Base-by-base conservation (phyloP, 2,329 filamentous ascomycete species). In the Laburnicola sp. region DNA sequence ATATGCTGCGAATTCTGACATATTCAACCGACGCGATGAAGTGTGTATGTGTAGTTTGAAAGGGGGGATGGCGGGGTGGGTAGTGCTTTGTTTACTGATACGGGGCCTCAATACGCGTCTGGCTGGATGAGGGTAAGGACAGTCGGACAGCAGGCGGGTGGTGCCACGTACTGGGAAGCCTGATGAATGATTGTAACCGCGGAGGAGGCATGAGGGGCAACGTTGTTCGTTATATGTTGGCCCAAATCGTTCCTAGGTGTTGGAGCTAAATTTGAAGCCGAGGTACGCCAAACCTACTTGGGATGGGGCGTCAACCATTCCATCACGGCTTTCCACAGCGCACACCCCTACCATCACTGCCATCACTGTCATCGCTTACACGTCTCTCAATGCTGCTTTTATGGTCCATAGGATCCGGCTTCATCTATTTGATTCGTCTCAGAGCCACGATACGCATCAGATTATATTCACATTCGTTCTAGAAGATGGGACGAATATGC, bases 1-100 rank as follows among this genome's bases (percentile, higher is more conserved):
- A 45, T 69, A 69, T 5, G 62, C 56, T 30, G 60, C 60, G 41
- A 68, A 65, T 27, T 68, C 64, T 2, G 68, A 68, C 68, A 71
- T 71, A 51, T 50, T 57, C 56, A 52, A 34, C 25, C 49, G 59
- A 48, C 43, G 27, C 31, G 52, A 35, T 23, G 60, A 59, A 6
- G 49, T 51, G 55, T 63, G 58, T 11, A 65, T 51, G 55, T 63
- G 58, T 11, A 65, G 54, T 32, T 35, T 44, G 48, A 53, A 58
- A 40, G 25, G 45, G 28, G 49, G 46, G 44, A 49, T 40, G 36
- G 54, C 38, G 54, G 55, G 56, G 57, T 48, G 40, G 40, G 42
- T n/a, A 31, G 41, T 35, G 16, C 36, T 40, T 40, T 37, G 49
- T 51, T 49, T 50, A 58, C 40, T 37, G 21, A 46, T 34, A 11